These are phyloP conservation scores for Cyamopsis tetragonoloba DNA, from an alignment of 306 rosid species.

Conservation along the genomic window DNA sequence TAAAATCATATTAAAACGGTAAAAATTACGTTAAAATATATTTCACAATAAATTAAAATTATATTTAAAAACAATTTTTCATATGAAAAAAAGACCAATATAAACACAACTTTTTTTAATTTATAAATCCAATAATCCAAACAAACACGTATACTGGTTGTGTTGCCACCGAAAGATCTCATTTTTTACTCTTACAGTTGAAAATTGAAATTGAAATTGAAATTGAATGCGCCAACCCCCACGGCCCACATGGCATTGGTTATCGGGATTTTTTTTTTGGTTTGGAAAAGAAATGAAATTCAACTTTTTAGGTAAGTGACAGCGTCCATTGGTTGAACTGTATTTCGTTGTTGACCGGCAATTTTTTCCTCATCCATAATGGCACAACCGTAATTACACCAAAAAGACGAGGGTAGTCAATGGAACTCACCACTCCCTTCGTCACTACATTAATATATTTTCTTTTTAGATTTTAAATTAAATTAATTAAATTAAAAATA, in stretches of 20 bases:
- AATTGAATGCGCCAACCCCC: neutral
- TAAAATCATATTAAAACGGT: no score
- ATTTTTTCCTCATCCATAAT: neutral
- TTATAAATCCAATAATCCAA: no score
- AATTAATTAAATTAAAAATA: neutral
- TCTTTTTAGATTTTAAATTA: no score
- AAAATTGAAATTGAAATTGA: no score
- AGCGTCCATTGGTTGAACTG: neutral
- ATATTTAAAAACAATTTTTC: no score
- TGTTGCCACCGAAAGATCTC: neutral
- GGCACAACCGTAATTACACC: neutral
- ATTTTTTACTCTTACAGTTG: neutral
- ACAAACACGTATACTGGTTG: no score
- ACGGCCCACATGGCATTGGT: neutral
- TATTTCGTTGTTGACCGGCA: constrained; percentile 19
- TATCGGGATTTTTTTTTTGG: neutral
- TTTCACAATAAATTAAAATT: no score
- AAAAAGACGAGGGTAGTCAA: neutral
- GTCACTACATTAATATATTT: no score
- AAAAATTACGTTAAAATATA: no score
- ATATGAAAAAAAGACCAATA: no score
- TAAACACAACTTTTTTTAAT: no score
- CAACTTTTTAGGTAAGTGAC: constrained; percentile 18
- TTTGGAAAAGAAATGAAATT: neutral
- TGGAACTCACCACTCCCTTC: neutral